These are phyloP conservation scores for Corymbia maculata DNA, from an alignment of 345 rosid genomes.

Conservation along the genomic window DNA sequence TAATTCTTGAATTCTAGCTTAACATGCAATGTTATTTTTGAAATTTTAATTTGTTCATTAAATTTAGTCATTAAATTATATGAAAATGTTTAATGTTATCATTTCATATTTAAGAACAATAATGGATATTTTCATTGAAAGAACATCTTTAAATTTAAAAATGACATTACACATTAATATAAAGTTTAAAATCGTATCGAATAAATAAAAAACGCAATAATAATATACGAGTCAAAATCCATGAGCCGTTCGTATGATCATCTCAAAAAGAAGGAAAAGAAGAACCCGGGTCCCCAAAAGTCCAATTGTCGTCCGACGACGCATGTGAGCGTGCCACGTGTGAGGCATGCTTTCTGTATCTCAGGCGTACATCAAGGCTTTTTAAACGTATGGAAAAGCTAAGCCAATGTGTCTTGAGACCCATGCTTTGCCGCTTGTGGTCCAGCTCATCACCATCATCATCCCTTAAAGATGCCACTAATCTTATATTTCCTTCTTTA, in stretches of 20 bases:
- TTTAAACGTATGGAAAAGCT: neutral
- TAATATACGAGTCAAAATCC: too few relatives aligned
- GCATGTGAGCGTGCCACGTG: neutral
- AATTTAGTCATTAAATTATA: too few relatives aligned
- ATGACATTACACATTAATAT: too few relatives aligned
- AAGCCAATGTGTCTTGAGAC: neutral
- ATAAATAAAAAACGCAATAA: neutral
- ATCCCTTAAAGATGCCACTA: neutral
- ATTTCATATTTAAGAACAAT: too few relatives aligned
- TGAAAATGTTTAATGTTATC: too few relatives aligned
- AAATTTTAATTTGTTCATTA: accelerated
- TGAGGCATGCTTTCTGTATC: neutral
- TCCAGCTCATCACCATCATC: neutral
- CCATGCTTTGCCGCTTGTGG: neutral
- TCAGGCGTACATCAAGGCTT: neutral
- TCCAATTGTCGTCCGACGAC: neutral
- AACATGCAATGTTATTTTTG: accelerated
- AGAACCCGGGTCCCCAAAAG: neutral
- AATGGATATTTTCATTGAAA: too few relatives aligned
- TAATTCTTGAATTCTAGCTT: accelerated
- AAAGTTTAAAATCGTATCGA: neutral
- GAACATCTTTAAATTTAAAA: too few relatives aligned
- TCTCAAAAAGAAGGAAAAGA: too few relatives aligned
- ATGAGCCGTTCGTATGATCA: too few relatives aligned
- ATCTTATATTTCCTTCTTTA: neutral